Base-by-base conservation (phyloP, 768 basidiomycete species). In the Boletus rufocinnamomeus region DNA sequence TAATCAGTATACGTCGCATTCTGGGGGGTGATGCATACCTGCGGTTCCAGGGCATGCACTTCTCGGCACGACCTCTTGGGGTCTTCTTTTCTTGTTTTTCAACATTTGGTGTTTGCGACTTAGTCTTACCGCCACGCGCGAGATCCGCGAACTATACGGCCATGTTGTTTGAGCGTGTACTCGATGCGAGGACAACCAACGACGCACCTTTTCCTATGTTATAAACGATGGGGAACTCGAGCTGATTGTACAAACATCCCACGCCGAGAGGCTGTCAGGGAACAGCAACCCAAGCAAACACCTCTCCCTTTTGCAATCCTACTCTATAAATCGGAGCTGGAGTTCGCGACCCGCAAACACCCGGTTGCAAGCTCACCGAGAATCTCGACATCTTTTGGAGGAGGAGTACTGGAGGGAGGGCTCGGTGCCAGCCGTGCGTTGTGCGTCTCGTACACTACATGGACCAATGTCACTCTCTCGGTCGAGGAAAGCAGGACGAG, bases 81-180 rank as follows among this genome's bases (percentile, higher is more conserved):
- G 81, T 86, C 88, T 98, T 98, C 89, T 95, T 95, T 89, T 96
- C 97, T 82, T 98, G 93, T 77, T 89, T 87, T 30, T 72, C 96
- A 73, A 97, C 95, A 81, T 97, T 97, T 71, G 95, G 95, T 71
- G 89, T 92, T 80, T 95, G 93, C 68, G 91, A 92, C 81, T 94
- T 97, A 84, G 97, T 95, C 86, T 98, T 98, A 77, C 95, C 95
- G 75, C 93, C 94, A 84, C 95, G 94, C 80, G 94, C 94, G 80
- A 97, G 95, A 96, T 77, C 95, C 95, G 89, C 97, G 94, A 80
- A 96, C 95, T 93, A 37, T 44, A 9, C 2, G 0, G 13, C 2
- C 19, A 51, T 19, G 32, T 41, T 11, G 4, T 50, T 32, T 32
- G 30, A 32, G 30, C 30, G 16, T 16, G 34, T 32, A 30, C 49